phyloP scores from a whole-genome alignment of 1,284 basidiomycete species.

The Xerocomus amazonicus region DNA sequence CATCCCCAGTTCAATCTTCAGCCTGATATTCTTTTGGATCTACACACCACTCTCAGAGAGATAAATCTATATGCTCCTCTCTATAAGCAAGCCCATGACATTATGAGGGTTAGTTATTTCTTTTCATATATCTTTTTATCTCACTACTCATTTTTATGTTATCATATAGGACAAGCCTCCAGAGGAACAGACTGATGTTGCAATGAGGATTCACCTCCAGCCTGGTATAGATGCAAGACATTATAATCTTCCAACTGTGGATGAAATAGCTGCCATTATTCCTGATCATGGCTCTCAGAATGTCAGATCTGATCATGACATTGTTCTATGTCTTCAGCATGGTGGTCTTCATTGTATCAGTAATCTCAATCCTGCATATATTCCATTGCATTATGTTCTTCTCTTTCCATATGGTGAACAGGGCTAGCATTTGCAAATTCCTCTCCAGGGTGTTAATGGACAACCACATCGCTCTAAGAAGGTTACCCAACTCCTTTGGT shows the following conservation, averaged over 20 bases:
- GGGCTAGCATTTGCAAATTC: constrained; percentile 39
- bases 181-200: constrained; percentile 7
- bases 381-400: constrained; percentile 38
- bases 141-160: neutral
- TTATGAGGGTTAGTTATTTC: constrained; percentile 18
- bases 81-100: constrained; percentile 28
- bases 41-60: constrained; percentile 36
- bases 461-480: constrained; percentile 2
- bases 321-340: constrained; percentile 9
- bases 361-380: constrained; percentile 36
- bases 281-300: constrained; percentile 18
- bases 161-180: constrained; percentile 5
- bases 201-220: constrained; percentile 1
- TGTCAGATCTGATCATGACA: constrained; percentile 1
- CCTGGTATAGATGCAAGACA: constrained; percentile 10
- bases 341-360: constrained; percentile 32
- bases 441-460: neutral
- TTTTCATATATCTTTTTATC: neutral
- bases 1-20: constrained; percentile 32
- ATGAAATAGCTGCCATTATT: constrained; percentile 29
- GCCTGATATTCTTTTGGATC: constrained; percentile 17
- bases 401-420: constrained; percentile 39
- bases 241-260: constrained; percentile 30
- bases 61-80: constrained; percentile 33
- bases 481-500: constrained; percentile 16